These are phyloP conservation scores for Aspergillus transmontanensis DNA, from an alignment of 2,329 filamentous ascomycete species.

Conservation along the genomic window DNA sequence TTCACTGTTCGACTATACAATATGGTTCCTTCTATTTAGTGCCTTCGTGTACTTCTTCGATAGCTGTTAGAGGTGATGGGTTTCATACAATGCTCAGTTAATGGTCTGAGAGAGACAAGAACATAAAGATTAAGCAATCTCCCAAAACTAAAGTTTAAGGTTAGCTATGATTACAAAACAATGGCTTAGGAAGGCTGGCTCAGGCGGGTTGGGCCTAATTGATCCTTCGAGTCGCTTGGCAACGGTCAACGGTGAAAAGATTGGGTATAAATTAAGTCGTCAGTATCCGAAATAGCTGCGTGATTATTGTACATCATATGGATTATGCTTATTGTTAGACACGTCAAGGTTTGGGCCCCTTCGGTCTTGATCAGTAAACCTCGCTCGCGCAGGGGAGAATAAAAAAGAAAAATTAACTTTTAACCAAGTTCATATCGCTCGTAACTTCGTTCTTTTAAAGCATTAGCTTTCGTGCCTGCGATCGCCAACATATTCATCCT, in stretches of 20 bases:
- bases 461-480: background rate
- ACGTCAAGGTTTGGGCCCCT: background rate
- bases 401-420: background rate
- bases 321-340: background rate
- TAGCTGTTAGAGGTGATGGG: too few relatives aligned
- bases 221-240: background rate
- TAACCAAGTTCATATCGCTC: background rate
- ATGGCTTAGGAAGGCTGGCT: background rate
- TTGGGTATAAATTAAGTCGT: background rate
- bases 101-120: too few relatives aligned
- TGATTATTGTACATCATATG: background rate
- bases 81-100: too few relatives aligned
- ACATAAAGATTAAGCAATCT: background rate
- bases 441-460: background rate
- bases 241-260: background rate
- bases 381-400: background rate
- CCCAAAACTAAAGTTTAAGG: background rate
- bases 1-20: too few relatives aligned
- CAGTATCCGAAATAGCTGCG: background rate
- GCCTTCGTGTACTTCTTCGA: too few relatives aligned
- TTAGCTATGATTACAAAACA: background rate
- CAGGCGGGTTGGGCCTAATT: background rate
- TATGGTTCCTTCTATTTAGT: too few relatives aligned
- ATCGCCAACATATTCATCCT: background rate
- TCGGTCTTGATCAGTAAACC: background rate